Conservation (phyloP, 2,329 filamentous ascomycete species). For the Allantophomopsis cytisporea region DNA sequence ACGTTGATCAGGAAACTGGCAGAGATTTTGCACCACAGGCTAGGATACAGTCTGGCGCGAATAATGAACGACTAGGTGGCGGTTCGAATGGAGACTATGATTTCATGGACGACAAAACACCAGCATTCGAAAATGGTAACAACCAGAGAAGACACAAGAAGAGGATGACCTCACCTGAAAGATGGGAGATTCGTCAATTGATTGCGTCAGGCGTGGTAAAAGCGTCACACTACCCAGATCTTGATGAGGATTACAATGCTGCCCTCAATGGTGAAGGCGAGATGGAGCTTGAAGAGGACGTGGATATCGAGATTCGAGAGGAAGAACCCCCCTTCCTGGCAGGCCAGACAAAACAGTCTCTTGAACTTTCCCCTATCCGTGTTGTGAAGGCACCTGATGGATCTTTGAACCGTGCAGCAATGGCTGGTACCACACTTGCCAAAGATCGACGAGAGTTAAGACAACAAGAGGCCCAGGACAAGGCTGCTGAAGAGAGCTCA, state of each 20-base stretch:
- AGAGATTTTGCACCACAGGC: slow-evolving; percentile 68
- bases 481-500: slow-evolving; percentile 56
- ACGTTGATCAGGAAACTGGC: slow-evolving; percentile 83
- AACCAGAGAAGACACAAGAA: slow-evolving; percentile 59
- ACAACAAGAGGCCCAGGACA: slow-evolving; percentile 75
- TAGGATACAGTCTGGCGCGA: slow-evolving; percentile 77
- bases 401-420: slow-evolving; percentile 92
- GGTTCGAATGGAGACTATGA: slow-evolving; percentile 41
- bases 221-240: slow-evolving; percentile 83
- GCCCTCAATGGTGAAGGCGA: slow-evolving; percentile 75
- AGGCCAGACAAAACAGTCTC: slow-evolving; percentile 90
- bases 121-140: slow-evolving; percentile 46
- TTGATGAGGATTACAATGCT: slow-evolving; percentile 87
- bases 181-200: slow-evolving; percentile 94
- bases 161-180: slow-evolving; percentile 87
- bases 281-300: slow-evolving; percentile 87
- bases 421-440: slow-evolving; percentile 78
- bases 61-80: slow-evolving; percentile 69
- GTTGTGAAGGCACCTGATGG: slow-evolving; percentile 96
- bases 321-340: slow-evolving; percentile 94
- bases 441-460: slow-evolving; percentile 83
- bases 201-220: slow-evolving; percentile 92
- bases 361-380: slow-evolving; percentile 88
- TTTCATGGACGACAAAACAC: slow-evolving; percentile 33
- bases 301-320: slow-evolving; percentile 92